Evolutionary conservation across 2,329 filamentous ascomycete genomes (phyloP).

Genomic region (Lasiodiplodia citricola): DNA sequence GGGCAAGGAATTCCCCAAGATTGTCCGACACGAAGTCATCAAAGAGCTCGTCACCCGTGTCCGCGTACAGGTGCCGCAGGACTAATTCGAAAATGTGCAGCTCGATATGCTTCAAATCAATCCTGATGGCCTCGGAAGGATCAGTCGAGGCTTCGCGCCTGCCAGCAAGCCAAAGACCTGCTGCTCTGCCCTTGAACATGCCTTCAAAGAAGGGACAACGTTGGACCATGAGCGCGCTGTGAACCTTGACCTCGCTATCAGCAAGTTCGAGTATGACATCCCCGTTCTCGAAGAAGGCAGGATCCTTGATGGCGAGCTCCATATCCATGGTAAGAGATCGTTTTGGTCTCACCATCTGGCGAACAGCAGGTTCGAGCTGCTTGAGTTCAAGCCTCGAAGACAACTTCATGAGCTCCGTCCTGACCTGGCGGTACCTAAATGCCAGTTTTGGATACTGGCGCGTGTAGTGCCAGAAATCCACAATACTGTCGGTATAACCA

Average conservation of each 20-base stretch:
- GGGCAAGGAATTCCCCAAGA: conserved; percentile 45
- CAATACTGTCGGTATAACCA: conserved; percentile 76
- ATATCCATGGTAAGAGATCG: conserved; percentile 73
- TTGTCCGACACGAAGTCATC: conserved; percentile 72
- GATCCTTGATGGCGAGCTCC: conserved; percentile 69
- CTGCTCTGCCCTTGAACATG: conserved; percentile 85
- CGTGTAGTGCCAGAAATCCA: conserved; percentile 87
- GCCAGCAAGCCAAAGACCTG: conserved; percentile 80
- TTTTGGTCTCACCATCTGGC: conserved; percentile 72
- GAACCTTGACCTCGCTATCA: conserved; percentile 70
- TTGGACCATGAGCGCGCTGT: conserved; percentile 79
- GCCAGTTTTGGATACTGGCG: conserved; percentile 68
- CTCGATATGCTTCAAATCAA: conserved; percentile 84
- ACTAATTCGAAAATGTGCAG: conserved; percentile 77
- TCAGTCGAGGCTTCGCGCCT: conserved; percentile 61
- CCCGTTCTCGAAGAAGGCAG: conserved; percentile 75
- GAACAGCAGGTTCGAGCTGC: conserved; percentile 76
- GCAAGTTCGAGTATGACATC: conserved; percentile 82
- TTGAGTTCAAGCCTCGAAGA: conserved; percentile 72
- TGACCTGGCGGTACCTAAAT: conserved; percentile 77
- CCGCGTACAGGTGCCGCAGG: conserved; percentile 80
- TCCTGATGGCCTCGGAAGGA: conserved; percentile 60
- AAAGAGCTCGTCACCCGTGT: conserved; percentile 80
- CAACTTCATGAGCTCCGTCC: conserved; percentile 86
- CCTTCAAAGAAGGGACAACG: conserved; percentile 92